Evolutionary conservation across 306 rosid species (phyloP), one percentile per base, ranked within the genome.

Genomic region (Boehmeria nivea): DNA sequence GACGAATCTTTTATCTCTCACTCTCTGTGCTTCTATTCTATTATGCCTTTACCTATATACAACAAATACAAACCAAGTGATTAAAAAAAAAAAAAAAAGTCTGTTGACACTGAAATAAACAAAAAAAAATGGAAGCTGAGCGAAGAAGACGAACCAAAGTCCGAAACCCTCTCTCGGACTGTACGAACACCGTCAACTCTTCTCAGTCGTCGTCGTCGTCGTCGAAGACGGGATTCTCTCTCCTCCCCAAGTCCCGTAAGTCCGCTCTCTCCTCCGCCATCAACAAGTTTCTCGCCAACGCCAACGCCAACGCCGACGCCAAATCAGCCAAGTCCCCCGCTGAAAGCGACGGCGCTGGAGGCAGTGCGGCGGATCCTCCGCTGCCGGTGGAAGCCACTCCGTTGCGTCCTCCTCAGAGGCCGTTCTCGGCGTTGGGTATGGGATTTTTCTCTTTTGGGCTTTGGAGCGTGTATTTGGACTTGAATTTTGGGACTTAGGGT

Each of bases 121-220:
- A 23, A 1, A 36, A 1, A 37, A 49, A 63, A 61, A 80, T 82
- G 87, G 81, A 84, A 84, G 63, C 49, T 1, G 39, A 49, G 26
- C 58, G 52, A 67, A 65, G 48, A 49, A 68, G 43, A 15, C 61
- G 45, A 10, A 64, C 43, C 17, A 43, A 52, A 18, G 69, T 39
- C 58, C 76, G 83, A 54, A 73, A 70, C 55, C 78, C 90, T 20
- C 88, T 88, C 79, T 69, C 85, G 8, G 83, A 88, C 44, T 68
- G 75, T 55, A 73, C 87, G 59, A 84, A 80, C 70, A 63, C 57
- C 52, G 19, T 53, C 16, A 14, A 64, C 51, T 63, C 77, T 21
- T 7, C 67, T 6, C 76, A 54, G 3, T 69, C 78, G 6, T 59
- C 76, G 0, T 77, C 79, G 9, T 74, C 78, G 6, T 59, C 65